phyloP scores from a whole-genome alignment of 192 early-diverging fungal genomes.

The Podila verticillata region DNA sequence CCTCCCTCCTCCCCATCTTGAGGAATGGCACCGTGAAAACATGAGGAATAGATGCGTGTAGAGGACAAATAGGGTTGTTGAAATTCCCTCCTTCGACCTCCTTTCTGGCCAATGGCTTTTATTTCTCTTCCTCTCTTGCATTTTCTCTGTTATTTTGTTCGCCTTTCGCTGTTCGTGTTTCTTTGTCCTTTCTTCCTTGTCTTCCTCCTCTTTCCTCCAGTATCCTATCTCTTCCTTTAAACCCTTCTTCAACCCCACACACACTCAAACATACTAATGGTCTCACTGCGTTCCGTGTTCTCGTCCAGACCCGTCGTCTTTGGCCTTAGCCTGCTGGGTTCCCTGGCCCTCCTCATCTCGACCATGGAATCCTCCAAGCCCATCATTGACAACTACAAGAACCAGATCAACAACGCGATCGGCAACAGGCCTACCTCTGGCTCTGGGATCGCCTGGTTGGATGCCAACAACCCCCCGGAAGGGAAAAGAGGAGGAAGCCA shows the following conservation, averaged over 20 bases:
- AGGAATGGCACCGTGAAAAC: too few species aligned
- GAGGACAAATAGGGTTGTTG: too few species aligned
- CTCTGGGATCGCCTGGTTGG: slow-evolving; percentile 7
- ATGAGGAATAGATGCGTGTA: too few species aligned
- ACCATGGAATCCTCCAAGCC: slow-evolving; percentile 15
- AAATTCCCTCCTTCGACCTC: too few species aligned
- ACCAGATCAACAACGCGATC: neutral
- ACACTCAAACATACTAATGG: neutral
- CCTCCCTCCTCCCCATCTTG: too few species aligned
- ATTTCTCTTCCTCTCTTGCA: neutral
- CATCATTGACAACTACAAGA: slow-evolving; percentile 5
- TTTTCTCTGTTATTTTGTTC: neutral
- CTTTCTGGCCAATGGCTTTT: too few species aligned
- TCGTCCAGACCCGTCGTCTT: slow-evolving; percentile 24
- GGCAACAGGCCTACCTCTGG: neutral
- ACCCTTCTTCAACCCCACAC: neutral
- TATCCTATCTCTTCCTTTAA: neutral
- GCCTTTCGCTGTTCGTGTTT: too few species aligned
- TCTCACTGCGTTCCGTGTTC: slow-evolving; percentile 10
- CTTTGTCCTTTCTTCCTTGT: neutral
- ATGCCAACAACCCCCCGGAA: neutral
- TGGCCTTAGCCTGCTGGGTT: slow-evolving; percentile 6
- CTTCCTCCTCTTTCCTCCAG: neutral
- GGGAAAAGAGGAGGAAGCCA: too few species aligned
- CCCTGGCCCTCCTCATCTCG: slow-evolving; percentile 21